Conservation (phyloP, 805 yeast genomes). For the Lachancea mirantina region DNA sequence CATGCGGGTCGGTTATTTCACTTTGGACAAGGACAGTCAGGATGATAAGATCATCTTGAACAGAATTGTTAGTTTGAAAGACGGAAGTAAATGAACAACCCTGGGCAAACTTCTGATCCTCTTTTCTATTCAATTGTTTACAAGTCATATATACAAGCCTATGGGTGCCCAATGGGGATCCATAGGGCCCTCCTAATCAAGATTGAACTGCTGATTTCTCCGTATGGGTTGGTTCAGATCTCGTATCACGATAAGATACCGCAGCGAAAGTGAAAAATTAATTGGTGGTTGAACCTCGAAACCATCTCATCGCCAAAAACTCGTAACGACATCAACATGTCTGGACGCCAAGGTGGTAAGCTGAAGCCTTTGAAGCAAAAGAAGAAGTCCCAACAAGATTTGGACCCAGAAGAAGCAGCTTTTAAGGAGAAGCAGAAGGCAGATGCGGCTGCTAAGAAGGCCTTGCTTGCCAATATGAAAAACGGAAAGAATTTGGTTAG, state of each 20-base stretch:
- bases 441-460: constrained; percentile 89
- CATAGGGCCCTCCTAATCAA: not conserved
- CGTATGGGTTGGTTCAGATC: no score
- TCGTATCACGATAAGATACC: no score
- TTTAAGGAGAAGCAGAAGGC: constrained; percentile 92
- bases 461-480: constrained; percentile 76
- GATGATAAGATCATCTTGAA: constrained; percentile 64
- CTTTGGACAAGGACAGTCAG: constrained; percentile 73
- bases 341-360: constrained; percentile 97
- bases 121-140: not conserved
- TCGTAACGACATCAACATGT: constrained; percentile 41
- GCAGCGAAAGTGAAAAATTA: no score
- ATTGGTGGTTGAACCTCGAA: no score
- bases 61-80: constrained; percentile 90
- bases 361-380: constrained; percentile 74
- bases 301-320: not conserved
- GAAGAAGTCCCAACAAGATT: constrained; percentile 67
- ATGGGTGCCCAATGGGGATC: not conserved
- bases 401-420: constrained; percentile 83
- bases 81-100: constrained; percentile 40
- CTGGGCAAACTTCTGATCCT: not conserved
- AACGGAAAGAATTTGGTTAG: constrained; percentile 88
- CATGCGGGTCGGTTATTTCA: constrained; percentile 91
- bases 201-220: no score
- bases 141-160: not conserved